These are phyloP conservation scores for Silene vulgaris DNA, from an alignment of 179 eudicot species.

Conservation along the genomic window DNA sequence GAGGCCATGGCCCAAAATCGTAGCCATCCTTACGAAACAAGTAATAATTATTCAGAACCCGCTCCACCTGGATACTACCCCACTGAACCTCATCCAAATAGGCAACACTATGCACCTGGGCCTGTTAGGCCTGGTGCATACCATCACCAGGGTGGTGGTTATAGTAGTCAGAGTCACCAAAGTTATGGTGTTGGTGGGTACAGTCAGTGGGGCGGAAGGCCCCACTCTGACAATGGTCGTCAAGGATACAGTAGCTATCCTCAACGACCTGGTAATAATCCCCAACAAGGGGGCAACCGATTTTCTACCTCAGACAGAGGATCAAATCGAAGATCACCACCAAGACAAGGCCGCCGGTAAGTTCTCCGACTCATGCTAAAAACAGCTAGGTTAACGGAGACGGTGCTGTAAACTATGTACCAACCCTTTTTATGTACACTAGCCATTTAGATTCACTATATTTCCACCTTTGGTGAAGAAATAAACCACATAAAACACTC, in stretches of 20 bases:
- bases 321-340: slow-evolving; percentile 38
- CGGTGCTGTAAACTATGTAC: slow-evolving; percentile 12
- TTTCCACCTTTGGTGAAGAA: background rate
- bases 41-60: slow-evolving; percentile 21
- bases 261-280: slow-evolving; percentile 23
- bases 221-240: slow-evolving; percentile 32
- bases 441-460: background rate
- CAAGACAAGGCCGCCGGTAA: slow-evolving; percentile 36
- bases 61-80: slow-evolving; percentile 37
- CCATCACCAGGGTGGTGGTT: slow-evolving; percentile 32
- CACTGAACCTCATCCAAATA: slow-evolving; percentile 29
- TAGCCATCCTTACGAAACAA: slow-evolving; percentile 33
- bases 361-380: background rate
- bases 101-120: slow-evolving; percentile 25
- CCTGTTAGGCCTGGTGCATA: slow-evolving; percentile 27
- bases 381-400: slow-evolving; percentile 10
- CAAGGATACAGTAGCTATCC: slow-evolving; percentile 32
- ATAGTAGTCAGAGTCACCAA: slow-evolving; percentile 31
- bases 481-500: background rate
- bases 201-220: slow-evolving; percentile 37
- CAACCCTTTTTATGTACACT: slow-evolving; percentile 12
- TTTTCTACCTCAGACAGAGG: slow-evolving; percentile 50
- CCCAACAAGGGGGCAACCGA: slow-evolving; percentile 38
- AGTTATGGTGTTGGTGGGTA: slow-evolving; percentile 35
- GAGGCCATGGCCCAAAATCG: slow-evolving; percentile 18